Percentiles rank a stretch among this genome's conserved stretches.
These are phyloP conservation scores for Porosira glacialis DNA, from an alignment of 352 stramenopile species.

Conservation along the genomic window DNA sequence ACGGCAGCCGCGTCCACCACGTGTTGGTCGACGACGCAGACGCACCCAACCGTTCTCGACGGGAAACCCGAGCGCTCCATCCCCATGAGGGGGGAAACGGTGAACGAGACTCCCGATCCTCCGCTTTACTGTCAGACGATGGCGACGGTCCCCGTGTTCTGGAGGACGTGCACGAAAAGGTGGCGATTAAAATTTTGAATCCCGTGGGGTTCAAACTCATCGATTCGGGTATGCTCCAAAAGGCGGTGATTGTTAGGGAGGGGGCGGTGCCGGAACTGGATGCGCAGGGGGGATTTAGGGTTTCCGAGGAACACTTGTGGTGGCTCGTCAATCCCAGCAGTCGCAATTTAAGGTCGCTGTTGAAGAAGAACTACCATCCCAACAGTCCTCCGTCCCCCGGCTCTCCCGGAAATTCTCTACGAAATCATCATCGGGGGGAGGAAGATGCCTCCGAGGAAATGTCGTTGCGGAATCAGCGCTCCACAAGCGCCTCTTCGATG, in stretches of 20 bases:
- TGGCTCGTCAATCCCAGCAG: conserved; percentile 94
- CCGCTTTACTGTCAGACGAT: too few relatives aligned
- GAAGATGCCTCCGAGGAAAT: too few relatives aligned
- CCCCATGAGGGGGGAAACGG: neutral
- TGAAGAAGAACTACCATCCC: conserved; percentile 57
- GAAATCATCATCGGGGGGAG: too few relatives aligned
- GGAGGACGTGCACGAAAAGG: conserved; percentile 66
- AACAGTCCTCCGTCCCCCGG: too few relatives aligned
- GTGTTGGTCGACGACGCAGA: conserved; percentile 71
- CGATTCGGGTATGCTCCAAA: conserved; percentile 82
- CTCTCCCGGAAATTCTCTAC: too few relatives aligned
- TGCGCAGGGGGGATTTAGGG: conserved; percentile 46
- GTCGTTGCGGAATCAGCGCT: too few relatives aligned
- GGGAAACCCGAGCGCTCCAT: conserved; percentile 52
- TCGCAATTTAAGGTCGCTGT: conserved; percentile 82
- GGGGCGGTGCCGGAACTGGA: conserved; percentile 51
- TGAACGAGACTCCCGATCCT: neutral
- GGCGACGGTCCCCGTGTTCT: conserved; percentile 13
- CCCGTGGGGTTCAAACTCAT: conserved; percentile 93
- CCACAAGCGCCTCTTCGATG: too few relatives aligned
- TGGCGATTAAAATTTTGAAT: conserved; percentile 97
- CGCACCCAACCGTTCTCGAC: conserved; percentile 64
- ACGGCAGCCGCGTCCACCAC: conserved; percentile 1
- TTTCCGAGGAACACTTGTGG: conserved; percentile 85
- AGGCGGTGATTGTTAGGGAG: conserved; percentile 86